Base-by-base conservation (phyloP, 768 basidiomycete species). In the Ephemerocybe angulata region DNA sequence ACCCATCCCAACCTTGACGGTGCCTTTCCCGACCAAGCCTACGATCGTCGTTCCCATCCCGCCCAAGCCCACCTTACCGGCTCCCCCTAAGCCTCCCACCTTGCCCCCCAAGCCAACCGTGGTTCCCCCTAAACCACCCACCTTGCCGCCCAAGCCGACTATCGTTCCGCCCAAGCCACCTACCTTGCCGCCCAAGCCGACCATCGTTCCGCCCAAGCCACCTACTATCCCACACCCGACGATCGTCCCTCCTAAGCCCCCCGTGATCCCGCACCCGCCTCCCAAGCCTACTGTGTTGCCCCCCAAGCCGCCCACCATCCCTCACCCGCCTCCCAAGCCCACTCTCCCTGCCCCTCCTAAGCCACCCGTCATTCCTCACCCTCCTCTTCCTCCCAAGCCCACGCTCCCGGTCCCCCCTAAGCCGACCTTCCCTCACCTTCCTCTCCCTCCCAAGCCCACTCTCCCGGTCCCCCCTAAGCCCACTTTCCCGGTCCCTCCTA, bases 371-470 rank as follows among this genome's bases (percentile, higher is more conserved):
- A 13, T 22, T 8, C 53, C 53, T 24, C 53, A 37, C 24, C 40
- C 40, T 24, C 53, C 53, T 3, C 30, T 43, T 10, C 53, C 53
- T 35, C 53, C 53, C 31, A 54, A 54, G 53, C 53, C 53, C 4
- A 46, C 53, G 19, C n/a, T 35, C 10, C 35, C 21, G 33, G 40
- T 42, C 21, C 40, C 40, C 19, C 40, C 40, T 22, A 42, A 42
- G 40, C 40, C 40, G 21, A 13, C 40, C 11, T 7, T 46, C 7
- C 44, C 11, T 46, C 25, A 11, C 44, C 50, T 25, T 11, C 40
- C 8, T 19, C 40, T 27, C 27, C 44, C 44, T 24, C 44, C 44
- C 44, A 46, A 46, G 44, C 44, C 44, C 4, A 22, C 44, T 11
- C 40, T 7, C 40, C 40, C 11, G 4, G 10, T 27, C 27, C 44